Evolutionary conservation across 331 rosid species (phyloP).

Genomic region (Quercus tomentella): DNA sequence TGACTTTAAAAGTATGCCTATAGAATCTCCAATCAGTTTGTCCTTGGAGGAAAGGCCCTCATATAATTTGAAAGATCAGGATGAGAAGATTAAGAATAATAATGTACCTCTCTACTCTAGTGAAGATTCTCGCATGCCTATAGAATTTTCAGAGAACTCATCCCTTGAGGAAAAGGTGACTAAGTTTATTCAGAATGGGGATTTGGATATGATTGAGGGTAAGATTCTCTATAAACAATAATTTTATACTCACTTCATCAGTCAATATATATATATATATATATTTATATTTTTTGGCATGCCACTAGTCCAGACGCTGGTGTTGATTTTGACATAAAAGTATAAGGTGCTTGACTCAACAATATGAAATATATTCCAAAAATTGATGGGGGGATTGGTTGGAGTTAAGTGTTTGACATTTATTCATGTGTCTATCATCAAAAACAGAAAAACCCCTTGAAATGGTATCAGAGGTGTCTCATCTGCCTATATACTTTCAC

Average conservation of each 20-base stretch:
- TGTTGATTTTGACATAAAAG: too few relatives aligned
- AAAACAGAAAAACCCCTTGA: too few relatives aligned
- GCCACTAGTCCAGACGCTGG: too few relatives aligned
- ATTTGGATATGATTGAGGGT: slow-evolving; percentile 72
- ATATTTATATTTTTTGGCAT: background rate
- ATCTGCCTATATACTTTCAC: background rate
- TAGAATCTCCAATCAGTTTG: slow-evolving; percentile 23
- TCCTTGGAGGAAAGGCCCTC: slow-evolving; percentile 27
- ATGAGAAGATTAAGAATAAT: slow-evolving; percentile 26
- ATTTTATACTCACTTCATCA: slow-evolving; percentile 5
- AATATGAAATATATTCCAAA: too few relatives aligned
- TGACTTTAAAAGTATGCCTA: slow-evolving; percentile 7
- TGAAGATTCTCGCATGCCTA: slow-evolving; percentile 23
- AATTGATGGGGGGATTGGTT: too few relatives aligned
- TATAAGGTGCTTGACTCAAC: too few relatives aligned
- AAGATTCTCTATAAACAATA: slow-evolving; percentile 1
- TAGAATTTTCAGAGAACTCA: slow-evolving; percentile 22
- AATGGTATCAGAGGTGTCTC: background rate
- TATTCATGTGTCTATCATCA: too few relatives aligned
- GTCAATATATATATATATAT: too few relatives aligned
- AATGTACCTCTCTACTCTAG: slow-evolving; percentile 20
- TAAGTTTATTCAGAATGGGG: slow-evolving; percentile 75
- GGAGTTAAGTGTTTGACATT: too few relatives aligned
- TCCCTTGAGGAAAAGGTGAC: slow-evolving; percentile 67
- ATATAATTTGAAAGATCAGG: slow-evolving; percentile 27